Percentiles rank a stretch among this genome's conserved stretches.
phyloP scores from a whole-genome alignment of 2,329 filamentous ascomycete species.

The Aaosphaeria pasadenensis region DNA sequence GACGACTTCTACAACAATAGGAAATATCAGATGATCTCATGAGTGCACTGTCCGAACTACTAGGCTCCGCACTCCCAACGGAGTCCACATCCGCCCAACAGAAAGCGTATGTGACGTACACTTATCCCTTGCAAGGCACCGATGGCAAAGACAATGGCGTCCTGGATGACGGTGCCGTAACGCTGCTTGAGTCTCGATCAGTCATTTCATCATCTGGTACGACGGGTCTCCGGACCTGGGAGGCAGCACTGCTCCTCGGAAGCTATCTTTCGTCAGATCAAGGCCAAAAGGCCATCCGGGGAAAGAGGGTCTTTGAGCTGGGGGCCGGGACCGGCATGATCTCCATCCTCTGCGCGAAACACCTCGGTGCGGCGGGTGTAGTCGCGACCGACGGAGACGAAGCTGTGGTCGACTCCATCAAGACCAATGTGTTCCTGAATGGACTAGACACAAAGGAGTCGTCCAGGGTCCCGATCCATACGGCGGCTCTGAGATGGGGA shows the following conservation, averaged over 20 bases:
- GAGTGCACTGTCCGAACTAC: conserved; percentile 61
- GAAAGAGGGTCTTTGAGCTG: conserved; percentile 65
- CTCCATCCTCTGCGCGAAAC: conserved; percentile 69
- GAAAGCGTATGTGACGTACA: conserved; percentile 74
- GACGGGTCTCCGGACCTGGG: conserved; percentile 78
- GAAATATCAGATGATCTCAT: conserved; percentile 82
- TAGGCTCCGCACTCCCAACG: conserved; percentile 62
- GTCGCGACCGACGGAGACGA: conserved; percentile 73
- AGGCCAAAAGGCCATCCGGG: conserved; percentile 48
- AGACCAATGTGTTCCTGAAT: conserved; percentile 68
- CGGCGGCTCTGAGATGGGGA: conserved; percentile 64
- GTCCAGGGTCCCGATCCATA: conserved; percentile 34
- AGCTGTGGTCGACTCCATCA: conserved; percentile 65
- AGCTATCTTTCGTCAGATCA: conserved; percentile 56
- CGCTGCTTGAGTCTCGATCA: conserved; percentile 65
- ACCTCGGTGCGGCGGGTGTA: conserved; percentile 58
- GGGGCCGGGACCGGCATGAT: conserved; percentile 76
- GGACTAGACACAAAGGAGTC: conserved; percentile 51
- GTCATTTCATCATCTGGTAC: conserved; percentile 70
- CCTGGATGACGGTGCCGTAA: conserved; percentile 45
- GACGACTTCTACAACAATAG: conserved; percentile 45
- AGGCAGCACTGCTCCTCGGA: conserved; percentile 72
- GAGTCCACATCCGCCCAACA: conserved; percentile 66
- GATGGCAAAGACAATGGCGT: conserved; percentile 5
- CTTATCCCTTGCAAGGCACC: conserved; percentile 27